Evolutionary conservation across 148 eudicot genomes (phyloP).

Genomic region (Drosera capensis): DNA sequence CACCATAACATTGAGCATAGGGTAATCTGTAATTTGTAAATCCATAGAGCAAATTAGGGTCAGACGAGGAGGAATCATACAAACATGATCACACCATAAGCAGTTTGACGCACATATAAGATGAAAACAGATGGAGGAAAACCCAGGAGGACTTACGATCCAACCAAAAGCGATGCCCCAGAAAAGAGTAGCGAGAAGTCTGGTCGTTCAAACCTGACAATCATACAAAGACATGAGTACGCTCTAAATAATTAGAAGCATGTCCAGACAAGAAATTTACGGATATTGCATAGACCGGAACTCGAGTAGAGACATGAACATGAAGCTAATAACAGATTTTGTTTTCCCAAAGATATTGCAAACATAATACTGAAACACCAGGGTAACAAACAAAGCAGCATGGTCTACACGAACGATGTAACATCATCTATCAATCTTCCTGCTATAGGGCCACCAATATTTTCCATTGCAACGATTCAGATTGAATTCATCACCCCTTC

Average conservation of each 20-base stretch:
- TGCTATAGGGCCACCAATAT: too few relatives aligned
- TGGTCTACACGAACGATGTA: too few relatives aligned
- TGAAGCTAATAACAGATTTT: too few relatives aligned
- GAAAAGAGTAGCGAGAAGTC: constrained; percentile 72
- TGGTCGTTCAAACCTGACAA: constrained; percentile 67
- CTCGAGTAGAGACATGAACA: too few relatives aligned
- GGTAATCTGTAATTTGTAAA: too few relatives aligned
- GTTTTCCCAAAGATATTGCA: too few relatives aligned
- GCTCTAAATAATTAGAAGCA: background rate
- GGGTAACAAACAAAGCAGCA: too few relatives aligned
- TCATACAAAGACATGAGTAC: constrained; percentile 4
- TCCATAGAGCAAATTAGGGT: constrained; percentile 3
- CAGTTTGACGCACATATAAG: background rate
- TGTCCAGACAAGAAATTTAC: background rate
- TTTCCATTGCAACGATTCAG: too few relatives aligned
- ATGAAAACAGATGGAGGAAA: background rate
- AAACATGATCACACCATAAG: background rate
- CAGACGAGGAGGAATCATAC: too few relatives aligned
- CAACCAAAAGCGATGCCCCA: constrained; percentile 62
- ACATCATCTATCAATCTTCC: too few relatives aligned
- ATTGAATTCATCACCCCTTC: too few relatives aligned
- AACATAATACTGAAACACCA: too few relatives aligned
- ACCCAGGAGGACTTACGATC: constrained; percentile 77
- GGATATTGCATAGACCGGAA: background rate
- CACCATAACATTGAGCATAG: constrained; percentile 98